Evolutionary conservation across 805 yeast genomes (phyloP), one percentile per base, ranked within the genome.

Genomic region (Ogataea saltuana): DNA sequence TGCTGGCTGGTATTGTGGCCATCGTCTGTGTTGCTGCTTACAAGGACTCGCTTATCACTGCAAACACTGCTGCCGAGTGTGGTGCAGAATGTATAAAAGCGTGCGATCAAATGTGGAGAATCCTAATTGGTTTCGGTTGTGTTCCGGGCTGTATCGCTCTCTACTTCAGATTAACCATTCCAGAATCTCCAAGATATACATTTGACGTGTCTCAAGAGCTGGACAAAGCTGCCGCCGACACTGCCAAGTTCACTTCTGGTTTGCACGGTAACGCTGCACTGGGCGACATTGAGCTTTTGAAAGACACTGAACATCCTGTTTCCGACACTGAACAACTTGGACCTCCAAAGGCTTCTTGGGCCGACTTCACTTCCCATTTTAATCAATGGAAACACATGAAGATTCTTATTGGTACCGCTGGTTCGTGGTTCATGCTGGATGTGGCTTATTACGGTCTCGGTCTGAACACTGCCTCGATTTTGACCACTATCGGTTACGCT

Each of bases 61-160:
- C 85, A 32, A 67, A 72, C 53, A 56, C 72, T 38, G 74, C 80
- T 51, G 68, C 74, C 26, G 75, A 75, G 59, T 88, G 96, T 78
- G 81, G 69, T 45, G 74, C 69, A 22, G 70, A 57, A 15, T 88
- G 96, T 82, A 63, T 70, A 48, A 78, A 72, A 62, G 96, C 96
- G 42, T 77, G 85, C 69, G 96, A 88, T 70, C 88, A 83, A 71
- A 87, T 88, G 88, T 88, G 97, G 97, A 86, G 97, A 81, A 76
- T 88, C 51, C 68, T 88, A 46, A 69, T 88, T 63, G 96, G 97
- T 60, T 76, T 90, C 52, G 96, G 97, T 64, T 81, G 87, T 71
- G 85, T 88, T 55, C 96, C 97, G 55, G 96, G 95, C 68, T 53
- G 74, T 49, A 65, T 84, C 64, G 95, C 96, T 33, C 76, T 86